These are phyloP conservation scores for Camelina hispida DNA, from an alignment of 345 rosid genomes.

Conservation along the genomic window DNA sequence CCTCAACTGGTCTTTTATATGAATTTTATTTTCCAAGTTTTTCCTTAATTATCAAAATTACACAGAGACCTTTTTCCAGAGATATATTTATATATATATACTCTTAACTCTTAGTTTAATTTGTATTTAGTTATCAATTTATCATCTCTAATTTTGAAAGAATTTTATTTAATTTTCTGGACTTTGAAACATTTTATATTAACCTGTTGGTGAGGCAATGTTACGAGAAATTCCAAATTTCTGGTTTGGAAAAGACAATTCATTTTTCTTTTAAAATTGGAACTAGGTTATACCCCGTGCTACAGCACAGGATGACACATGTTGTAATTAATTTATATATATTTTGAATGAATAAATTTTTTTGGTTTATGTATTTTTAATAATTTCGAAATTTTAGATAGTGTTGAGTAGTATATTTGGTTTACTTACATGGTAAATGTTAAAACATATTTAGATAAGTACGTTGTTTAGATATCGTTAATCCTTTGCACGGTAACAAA, in stretches of 20 bases:
- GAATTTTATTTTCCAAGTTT: slow-evolving; percentile 24
- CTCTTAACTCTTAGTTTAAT: slow-evolving; percentile 36
- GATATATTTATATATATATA: slow-evolving; percentile 30
- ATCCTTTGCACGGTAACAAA: too few relatives aligned
- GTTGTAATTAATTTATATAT: too few relatives aligned
- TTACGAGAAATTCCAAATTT: not conserved
- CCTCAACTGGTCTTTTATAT: slow-evolving; percentile 93
- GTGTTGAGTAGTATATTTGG: too few relatives aligned
- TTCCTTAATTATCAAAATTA: slow-evolving; percentile 25
- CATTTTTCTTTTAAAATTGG: not conserved
- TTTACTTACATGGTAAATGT: too few relatives aligned
- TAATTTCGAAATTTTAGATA: too few relatives aligned
- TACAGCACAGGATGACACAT: too few relatives aligned
- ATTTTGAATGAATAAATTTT: too few relatives aligned
- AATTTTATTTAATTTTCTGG: not conserved
- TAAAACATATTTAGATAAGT: too few relatives aligned
- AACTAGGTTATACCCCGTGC: too few relatives aligned
- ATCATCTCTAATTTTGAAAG: slow-evolving; percentile 36
- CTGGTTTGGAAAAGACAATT: not conserved
- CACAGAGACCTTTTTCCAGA: slow-evolving; percentile 27
- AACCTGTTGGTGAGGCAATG: not conserved
- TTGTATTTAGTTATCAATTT: slow-evolving; percentile 34
- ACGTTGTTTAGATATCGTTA: too few relatives aligned
- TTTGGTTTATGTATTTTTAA: too few relatives aligned
- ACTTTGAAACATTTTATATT: not conserved